Evolutionary conservation across 257 asterid genomes (phyloP).

Genomic region (Verbena officinalis): DNA sequence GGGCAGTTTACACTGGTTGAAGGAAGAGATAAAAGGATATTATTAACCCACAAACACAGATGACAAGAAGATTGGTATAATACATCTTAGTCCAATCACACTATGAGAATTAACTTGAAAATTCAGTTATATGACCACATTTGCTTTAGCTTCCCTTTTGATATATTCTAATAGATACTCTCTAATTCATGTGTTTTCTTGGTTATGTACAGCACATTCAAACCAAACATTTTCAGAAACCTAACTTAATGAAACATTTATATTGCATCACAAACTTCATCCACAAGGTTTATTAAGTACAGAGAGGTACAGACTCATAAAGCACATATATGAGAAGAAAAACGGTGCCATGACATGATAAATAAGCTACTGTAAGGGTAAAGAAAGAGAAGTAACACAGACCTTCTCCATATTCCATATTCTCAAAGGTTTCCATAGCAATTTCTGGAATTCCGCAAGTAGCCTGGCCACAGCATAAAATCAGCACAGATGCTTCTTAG

Average conservation of each 20-base stretch:
- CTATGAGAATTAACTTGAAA: constrained; percentile 14
- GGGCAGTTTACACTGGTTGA: constrained; percentile 11
- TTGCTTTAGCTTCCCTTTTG: background rate
- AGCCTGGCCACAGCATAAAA: constrained; percentile 79
- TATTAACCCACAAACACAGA: constrained; percentile 12
- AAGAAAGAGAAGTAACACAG: constrained; percentile 31
- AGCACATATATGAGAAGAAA: constrained; percentile 12
- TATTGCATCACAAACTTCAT: constrained; percentile 24
- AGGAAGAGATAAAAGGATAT: constrained; percentile 13
- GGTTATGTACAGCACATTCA: background rate
- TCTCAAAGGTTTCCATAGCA: constrained; percentile 88
- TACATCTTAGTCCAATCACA: constrained; percentile 23
- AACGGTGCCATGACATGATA: constrained; percentile 14
- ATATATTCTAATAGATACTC: constrained; percentile 11
- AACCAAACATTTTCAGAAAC: constrained; percentile 14
- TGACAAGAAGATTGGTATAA: background rate
- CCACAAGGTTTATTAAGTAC: constrained; percentile 17
- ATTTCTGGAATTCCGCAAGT: constrained; percentile 97
- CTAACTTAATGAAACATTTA: constrained; percentile 4
- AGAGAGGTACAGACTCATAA: constrained; percentile 9
- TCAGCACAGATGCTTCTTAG: constrained; percentile 20
- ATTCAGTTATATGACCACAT: constrained; percentile 18
- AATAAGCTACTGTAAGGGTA: constrained; percentile 22
- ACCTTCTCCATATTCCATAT: constrained; percentile 99
- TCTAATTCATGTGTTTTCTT: constrained; percentile 14